Percentiles rank a stretch among this genome's conserved stretches.
These are phyloP conservation scores for Phytophthora kernoviae DNA, from an alignment of 352 stramenopile genomes.

Conservation along the genomic window DNA sequence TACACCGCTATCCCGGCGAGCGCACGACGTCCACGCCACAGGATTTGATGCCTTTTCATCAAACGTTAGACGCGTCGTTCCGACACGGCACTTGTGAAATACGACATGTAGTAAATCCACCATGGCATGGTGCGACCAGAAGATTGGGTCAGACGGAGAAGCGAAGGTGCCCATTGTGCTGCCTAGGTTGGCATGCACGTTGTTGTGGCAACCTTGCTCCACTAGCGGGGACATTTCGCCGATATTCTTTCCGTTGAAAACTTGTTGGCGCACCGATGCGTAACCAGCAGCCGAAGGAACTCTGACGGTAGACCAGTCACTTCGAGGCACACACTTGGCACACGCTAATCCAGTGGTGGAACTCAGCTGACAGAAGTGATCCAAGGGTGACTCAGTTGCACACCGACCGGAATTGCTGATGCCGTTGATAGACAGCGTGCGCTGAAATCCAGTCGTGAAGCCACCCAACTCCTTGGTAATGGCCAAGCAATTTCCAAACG, in stretches of 20 bases:
- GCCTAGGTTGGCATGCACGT: slow-evolving; percentile 59
- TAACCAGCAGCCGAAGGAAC: slow-evolving; percentile 49
- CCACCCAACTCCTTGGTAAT: slow-evolving; percentile 51
- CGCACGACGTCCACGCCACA: slow-evolving; percentile 55
- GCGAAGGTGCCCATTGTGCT: slow-evolving; percentile 59
- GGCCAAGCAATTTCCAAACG: slow-evolving; percentile 53
- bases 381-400: slow-evolving; percentile 33
- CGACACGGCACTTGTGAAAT: slow-evolving; percentile 76
- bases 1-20: slow-evolving; percentile 35
- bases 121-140: slow-evolving; percentile 79
- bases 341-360: slow-evolving; percentile 28
- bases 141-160: slow-evolving; percentile 64
- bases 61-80: slow-evolving; percentile 44
- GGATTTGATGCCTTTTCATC: slow-evolving; percentile 50
- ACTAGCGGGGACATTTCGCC: slow-evolving; percentile 53
- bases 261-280: slow-evolving; percentile 50
- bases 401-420: slow-evolving; percentile 46
- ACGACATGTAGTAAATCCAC: slow-evolving; percentile 68
- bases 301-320: slow-evolving; percentile 34
- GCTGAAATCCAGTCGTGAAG: slow-evolving; percentile 22
- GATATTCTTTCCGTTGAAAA: slow-evolving; percentile 60
- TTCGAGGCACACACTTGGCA: slow-evolving; percentile 54
- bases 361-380: slow-evolving; percentile 63
- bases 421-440: slow-evolving; percentile 57
- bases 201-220: slow-evolving; percentile 67